Conservation (phyloP, 441 rosid species). For the Euphorbia celastroides region DNA sequence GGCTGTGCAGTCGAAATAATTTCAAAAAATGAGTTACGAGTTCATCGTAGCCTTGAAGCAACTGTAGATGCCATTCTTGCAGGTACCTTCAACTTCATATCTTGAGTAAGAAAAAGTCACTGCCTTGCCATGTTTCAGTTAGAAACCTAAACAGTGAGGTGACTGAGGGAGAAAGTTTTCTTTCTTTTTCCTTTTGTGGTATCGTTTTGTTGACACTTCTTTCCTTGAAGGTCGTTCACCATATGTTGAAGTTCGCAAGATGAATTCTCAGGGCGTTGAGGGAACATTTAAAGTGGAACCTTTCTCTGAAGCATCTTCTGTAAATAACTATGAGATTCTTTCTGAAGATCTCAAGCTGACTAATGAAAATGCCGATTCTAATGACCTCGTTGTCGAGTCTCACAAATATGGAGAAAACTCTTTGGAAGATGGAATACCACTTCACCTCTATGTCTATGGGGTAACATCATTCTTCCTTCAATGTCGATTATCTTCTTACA, state of each 20-base stretch:
- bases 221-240: slow-evolving; percentile 56
- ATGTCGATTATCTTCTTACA: neutral
- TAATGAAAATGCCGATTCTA: slow-evolving; percentile 24
- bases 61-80: slow-evolving; percentile 84
- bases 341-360: slow-evolving; percentile 28
- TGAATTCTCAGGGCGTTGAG: slow-evolving; percentile 36
- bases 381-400: slow-evolving; percentile 31
- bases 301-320: slow-evolving; percentile 18
- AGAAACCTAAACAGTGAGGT: too few species aligned
- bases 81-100: slow-evolving; percentile 34
- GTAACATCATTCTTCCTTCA: slow-evolving; percentile 30
- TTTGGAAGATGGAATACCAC: slow-evolving; percentile 25
- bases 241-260: slow-evolving; percentile 56
- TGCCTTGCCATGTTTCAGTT: slow-evolving; percentile 2
- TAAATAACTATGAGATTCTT: slow-evolving; percentile 28
- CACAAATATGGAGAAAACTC: slow-evolving; percentile 28
- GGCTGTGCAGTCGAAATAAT: slow-evolving; percentile 71
- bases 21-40: slow-evolving; percentile 76
- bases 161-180: neutral
- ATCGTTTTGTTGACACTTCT: slow-evolving; percentile 19
- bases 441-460: slow-evolving; percentile 63
- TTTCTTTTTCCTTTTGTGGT: neutral
- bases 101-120: slow-evolving; percentile 1
- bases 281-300: slow-evolving; percentile 30
- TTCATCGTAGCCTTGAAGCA: slow-evolving; percentile 85